Base-by-base conservation (phyloP, 768 basidiomycete genomes). In the Serendipita sp. region DNA sequence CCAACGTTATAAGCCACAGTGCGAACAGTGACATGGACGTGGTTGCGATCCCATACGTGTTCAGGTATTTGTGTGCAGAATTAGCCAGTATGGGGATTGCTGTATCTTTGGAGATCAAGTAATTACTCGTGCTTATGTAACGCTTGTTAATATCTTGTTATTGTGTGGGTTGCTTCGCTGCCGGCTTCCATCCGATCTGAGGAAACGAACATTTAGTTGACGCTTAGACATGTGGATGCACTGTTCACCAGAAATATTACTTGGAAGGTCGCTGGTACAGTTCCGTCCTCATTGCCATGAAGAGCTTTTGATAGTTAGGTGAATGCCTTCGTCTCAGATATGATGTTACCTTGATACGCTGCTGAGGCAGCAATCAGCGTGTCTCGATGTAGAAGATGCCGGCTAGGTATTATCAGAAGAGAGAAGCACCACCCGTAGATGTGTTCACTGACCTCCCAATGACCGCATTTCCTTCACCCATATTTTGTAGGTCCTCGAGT, bases 31-130 rank as follows among this genome's bases (percentile, higher is more conserved):
- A 92, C 68, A 83, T 99, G 73, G 96, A 97, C 74, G 86, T 99
- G 54, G 85, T 99, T 63, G 95, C 95, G 11, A 82, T 99, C 23
- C 96, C 96, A 4, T 97, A 89, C 71, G 93, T 95, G 62, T 95
- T 96, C 76, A 81, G 91, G 58, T 91, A 93, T 76, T 80, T 97
- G 10, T 93, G 94, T 72, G 89, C 94, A 2, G 96, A 99, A 76
- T 77, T 99, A 69, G 94, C 94, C n/a, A 88, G 91, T 16, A 98
- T 98, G 95, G 95, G 96, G 52, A 97, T 99, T 70, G 84, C 88
- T 41, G 81, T 98, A 62, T 89, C 90, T 56, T 75, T 98, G 58
- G 85, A 89, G 71, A 83, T 94, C 63, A 80, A 74, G 62, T 89
- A 69, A 36, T 32, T 44, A 44, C 41, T 44, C 4, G 16, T 58